Conservation (phyloP, 176 grass and related monocot genomes). For the Puccinellia tenuiflora region DNA sequence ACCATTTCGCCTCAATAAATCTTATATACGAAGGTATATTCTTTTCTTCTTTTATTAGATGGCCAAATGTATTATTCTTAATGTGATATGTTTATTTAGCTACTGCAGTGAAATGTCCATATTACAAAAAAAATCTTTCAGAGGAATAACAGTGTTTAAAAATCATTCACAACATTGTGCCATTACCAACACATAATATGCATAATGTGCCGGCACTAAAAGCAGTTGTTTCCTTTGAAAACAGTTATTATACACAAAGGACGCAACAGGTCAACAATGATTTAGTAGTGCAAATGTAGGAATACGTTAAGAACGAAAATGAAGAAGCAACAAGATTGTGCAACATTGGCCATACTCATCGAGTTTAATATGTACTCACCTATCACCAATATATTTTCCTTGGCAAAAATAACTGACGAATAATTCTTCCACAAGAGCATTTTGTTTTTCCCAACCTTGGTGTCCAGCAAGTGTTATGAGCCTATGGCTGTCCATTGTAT, state of each 20-base stretch:
- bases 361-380: slow-evolving; percentile 41
- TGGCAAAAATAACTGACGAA: slow-evolving; percentile 67
- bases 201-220: background rate
- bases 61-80: background rate
- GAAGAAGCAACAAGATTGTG: background rate
- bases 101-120: background rate
- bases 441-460: slow-evolving; percentile 89
- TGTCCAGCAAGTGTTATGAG: slow-evolving; percentile 69
- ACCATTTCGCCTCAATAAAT: background rate
- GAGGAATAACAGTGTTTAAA: background rate
- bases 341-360: background rate
- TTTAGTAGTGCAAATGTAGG: background rate
- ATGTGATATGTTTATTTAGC: background rate
- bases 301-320: background rate
- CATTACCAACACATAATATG: background rate
- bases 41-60: no score
- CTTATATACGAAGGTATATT: background rate
- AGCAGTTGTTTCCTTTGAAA: background rate
- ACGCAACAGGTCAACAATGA: background rate
- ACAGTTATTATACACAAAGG: background rate
- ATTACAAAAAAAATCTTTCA: background rate
- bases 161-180: background rate
- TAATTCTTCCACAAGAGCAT: slow-evolving; percentile 83
- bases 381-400: slow-evolving; percentile 85
- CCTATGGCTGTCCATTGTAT: slow-evolving; percentile 84